Conservation (phyloP, 139 green algal species). For the Volvox africanus region DNA sequence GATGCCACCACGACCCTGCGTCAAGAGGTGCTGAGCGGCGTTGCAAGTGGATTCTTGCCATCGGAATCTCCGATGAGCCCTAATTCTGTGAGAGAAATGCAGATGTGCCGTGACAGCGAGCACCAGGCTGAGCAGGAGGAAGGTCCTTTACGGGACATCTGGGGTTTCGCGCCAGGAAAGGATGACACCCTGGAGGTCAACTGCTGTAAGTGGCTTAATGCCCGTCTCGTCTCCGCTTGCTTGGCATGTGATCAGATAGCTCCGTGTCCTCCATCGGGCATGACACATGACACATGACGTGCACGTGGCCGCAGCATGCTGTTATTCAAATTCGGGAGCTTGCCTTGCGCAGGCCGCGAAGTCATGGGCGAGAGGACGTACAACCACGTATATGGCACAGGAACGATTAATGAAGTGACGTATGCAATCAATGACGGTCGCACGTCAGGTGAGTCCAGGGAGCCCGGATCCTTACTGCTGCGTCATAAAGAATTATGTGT, state of each 20-base stretch:
- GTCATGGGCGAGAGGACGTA: conserved; percentile 86
- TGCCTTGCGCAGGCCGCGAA: conserved; percentile 54
- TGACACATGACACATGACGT: too few relatives aligned
- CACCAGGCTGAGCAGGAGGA: neutral
- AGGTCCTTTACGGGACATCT: conserved; percentile 69
- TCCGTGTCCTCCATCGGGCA: too few relatives aligned
- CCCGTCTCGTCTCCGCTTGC: too few relatives aligned
- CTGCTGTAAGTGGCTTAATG: conserved; percentile 40
- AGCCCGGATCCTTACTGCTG: too few relatives aligned
- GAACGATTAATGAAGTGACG: conserved; percentile 55
- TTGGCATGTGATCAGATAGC: too few relatives aligned
- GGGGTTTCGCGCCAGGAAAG: conserved; percentile 83
- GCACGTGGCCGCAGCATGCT: too few relatives aligned
- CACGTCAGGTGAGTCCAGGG: conserved; percentile 14
- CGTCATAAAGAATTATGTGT: too few relatives aligned
- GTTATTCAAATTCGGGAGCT: too few relatives aligned
- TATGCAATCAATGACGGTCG: conserved; percentile 39
- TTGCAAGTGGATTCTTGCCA: neutral
- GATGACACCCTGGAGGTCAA: conserved; percentile 66
- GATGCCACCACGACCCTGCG: neutral
- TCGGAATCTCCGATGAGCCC: conserved; percentile 47
- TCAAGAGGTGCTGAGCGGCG: neutral
- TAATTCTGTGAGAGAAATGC: conserved; percentile 50
- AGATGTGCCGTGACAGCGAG: neutral
- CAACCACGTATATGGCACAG: conserved; percentile 74